Percentiles rank a stretch among this genome's conserved stretches.
These are phyloP conservation scores for Luzula sylvatica DNA, from an alignment of 176 grass and related monocot species.

Conservation along the genomic window DNA sequence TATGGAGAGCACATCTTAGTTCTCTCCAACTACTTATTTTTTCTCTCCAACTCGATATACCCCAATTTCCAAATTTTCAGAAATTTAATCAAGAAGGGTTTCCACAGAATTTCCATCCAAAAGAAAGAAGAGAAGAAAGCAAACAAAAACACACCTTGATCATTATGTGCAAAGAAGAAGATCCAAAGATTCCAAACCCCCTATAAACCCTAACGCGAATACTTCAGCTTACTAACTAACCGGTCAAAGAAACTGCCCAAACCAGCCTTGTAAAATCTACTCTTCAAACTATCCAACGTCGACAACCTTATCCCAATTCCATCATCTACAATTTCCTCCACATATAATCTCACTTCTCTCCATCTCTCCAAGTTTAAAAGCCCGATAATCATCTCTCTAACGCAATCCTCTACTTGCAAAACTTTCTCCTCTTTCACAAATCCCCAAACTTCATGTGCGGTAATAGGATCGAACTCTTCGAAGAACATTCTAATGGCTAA, in stretches of 20 bases:
- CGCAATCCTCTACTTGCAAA: constrained; percentile 40
- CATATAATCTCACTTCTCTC: constrained; percentile 33
- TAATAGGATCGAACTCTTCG: constrained; percentile 50
- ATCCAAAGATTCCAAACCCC: no score
- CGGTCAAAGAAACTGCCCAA: constrained; percentile 25
- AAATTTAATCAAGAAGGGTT: no score
- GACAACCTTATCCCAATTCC: constrained; percentile 37
- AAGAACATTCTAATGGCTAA: constrained; percentile 57
- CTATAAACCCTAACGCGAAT: background rate
- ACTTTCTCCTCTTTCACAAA: constrained; percentile 41
- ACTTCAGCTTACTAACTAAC: constrained; percentile 41
- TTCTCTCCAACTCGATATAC: no score
- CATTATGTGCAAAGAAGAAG: no score
- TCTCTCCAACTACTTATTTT: no score
- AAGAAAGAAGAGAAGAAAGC: no score
- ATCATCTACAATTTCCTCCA: constrained; percentile 47
- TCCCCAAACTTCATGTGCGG: constrained; percentile 49
- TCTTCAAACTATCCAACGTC: constrained; percentile 61
- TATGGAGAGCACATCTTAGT: no score
- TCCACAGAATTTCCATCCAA: no score
- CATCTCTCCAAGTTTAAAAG: constrained; percentile 46
- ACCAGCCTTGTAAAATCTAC: constrained; percentile 29
- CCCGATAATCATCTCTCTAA: constrained; percentile 47
- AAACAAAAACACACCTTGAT: no score
- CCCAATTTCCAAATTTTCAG: no score